phyloP scores from a whole-genome alignment of 768 basidiomycete species.

The Agrocybe pediades region DNA sequence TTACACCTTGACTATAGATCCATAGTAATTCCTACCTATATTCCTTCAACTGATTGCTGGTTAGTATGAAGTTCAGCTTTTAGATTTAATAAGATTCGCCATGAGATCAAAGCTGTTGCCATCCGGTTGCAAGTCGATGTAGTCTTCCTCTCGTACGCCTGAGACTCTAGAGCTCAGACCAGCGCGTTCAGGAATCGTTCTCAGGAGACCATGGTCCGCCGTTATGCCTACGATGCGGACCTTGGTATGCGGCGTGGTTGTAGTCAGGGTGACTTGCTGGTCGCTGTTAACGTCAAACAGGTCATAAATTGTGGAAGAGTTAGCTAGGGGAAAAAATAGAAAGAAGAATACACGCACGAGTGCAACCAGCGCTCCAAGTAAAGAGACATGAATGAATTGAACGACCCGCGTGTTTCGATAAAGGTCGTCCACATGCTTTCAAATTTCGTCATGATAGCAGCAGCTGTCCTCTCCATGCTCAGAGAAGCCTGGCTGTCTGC shows the following conservation, averaged over 20 bases:
- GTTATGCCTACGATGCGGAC: slow-evolving; percentile 89
- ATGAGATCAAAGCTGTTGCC: slow-evolving; percentile 97
- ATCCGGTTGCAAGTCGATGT: slow-evolving; percentile 93
- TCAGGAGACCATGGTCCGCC: slow-evolving; percentile 81
- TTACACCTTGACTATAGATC: no score
- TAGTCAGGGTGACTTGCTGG: slow-evolving; percentile 81
- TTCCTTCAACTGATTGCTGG: no score
- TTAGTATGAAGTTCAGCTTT: slow-evolving; percentile 29
- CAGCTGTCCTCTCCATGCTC: slow-evolving; percentile 74
- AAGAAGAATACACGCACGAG: slow-evolving; percentile 60
- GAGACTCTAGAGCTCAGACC: slow-evolving; percentile 21
- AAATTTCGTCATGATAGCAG: slow-evolving; percentile 75
- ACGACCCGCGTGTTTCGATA: slow-evolving; percentile 63
- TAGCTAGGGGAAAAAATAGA: not conserved
- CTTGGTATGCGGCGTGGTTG: slow-evolving; percentile 62
- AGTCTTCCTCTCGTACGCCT: slow-evolving; percentile 37
- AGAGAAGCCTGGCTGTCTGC: slow-evolving; percentile 31
- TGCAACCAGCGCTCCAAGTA: slow-evolving; percentile 90
- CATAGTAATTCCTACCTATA: no score
- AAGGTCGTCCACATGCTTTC: slow-evolving; percentile 80
- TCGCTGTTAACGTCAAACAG: slow-evolving; percentile 50
- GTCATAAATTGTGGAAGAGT: not conserved
- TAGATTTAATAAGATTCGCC: slow-evolving; percentile 77
- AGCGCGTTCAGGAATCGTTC: slow-evolving; percentile 68
- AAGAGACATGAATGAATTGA: slow-evolving; percentile 76